Base-by-base conservation (phyloP, 768 basidiomycete species). In the Panaeolus papilionaceus region DNA sequence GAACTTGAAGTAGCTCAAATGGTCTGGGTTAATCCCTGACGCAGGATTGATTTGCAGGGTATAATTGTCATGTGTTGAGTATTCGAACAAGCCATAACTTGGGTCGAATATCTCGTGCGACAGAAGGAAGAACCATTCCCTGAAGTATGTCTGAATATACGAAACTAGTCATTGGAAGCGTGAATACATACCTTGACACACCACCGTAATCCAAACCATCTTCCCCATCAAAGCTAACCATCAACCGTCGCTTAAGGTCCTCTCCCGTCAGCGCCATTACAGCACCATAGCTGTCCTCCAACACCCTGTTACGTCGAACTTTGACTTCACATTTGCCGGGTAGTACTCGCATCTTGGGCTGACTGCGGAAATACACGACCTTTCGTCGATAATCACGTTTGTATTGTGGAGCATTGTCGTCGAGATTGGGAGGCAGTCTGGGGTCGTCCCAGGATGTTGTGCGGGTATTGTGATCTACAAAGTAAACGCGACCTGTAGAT, bases 381-480 rank as follows among this genome's bases (percentile, higher is more conserved):
- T 96, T 97, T 66, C 94, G 84, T 70, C 95, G 83, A 77, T 96
- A 97, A 79, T 97, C 95, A 69, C 94, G 90, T 79, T 96, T 96
- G 80, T 96, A 96, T 79, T 96, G 94, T n/a, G 95, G 95, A 3
- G 94, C 94, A 78, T 89, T 93, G 70, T 92, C 89, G 74, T 95
- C 94, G 61, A 95, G 82, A 68, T 90, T 87, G 0, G 88, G 90
- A 0, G 95, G 95, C 64, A 96, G 78, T 63, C 95, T 88, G 20
- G 95, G 95, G 76, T 97, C 95, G 75, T 96, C 95, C 95, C 95
- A 96, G 6, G 93, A 88, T 16, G 95, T 96, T 18, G 94, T 94
- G 64, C 92, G 86, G 44, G 91, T 92, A 70, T 92, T 96, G 79
- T 97, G 95, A 75, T 96, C 95, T 14, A 96, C 95, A 71, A 95